Percentiles rank a stretch among this genome's conserved stretches.
Conservation (phyloP, 2,329 filamentous ascomycete species). For the Diaporthe sp. region DNA sequence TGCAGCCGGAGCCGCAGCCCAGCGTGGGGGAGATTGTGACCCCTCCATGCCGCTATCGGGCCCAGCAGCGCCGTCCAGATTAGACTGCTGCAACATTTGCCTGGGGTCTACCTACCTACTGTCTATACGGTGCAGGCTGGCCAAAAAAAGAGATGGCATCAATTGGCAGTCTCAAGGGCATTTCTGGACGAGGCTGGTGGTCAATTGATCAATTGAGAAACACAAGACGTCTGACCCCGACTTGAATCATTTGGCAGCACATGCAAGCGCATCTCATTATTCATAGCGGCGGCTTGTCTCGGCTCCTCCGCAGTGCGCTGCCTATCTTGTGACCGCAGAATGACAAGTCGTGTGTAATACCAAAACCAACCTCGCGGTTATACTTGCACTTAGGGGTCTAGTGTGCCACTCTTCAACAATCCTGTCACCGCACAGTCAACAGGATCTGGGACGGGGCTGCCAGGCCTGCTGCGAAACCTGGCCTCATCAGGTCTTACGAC, state of each 20-base stretch:
- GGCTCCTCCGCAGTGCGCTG: conserved; percentile 23
- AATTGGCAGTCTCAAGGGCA: neutral
- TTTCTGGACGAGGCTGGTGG: neutral
- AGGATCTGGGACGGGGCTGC: conserved; percentile 44
- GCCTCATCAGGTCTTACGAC: conserved; percentile 13
- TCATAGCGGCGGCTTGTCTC: conserved; percentile 41
- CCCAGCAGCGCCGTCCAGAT: neutral
- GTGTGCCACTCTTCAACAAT: conserved; percentile 44
- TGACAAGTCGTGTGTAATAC: conserved; percentile 37
- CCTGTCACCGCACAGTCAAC: conserved; percentile 24
- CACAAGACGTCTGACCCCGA: neutral
- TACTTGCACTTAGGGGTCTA: conserved; percentile 73
- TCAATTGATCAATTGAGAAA: conserved; percentile 19
- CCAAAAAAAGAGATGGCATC: neutral
- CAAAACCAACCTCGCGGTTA: conserved; percentile 50
- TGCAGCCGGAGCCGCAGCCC: conserved; percentile 7
- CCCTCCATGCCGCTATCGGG: conserved; percentile 42
- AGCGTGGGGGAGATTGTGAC: conserved; percentile 32
- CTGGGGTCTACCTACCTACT: neutral
- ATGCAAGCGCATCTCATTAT: conserved; percentile 36
- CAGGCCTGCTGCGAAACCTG: conserved; percentile 35
- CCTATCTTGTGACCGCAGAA: conserved; percentile 39
- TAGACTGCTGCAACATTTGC: neutral
- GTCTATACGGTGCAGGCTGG: neutral
- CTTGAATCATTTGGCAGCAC: conserved; percentile 23